phyloP scores from a whole-genome alignment of 345 rosid genomes.

The Eucalyptus cladocalyx region DNA sequence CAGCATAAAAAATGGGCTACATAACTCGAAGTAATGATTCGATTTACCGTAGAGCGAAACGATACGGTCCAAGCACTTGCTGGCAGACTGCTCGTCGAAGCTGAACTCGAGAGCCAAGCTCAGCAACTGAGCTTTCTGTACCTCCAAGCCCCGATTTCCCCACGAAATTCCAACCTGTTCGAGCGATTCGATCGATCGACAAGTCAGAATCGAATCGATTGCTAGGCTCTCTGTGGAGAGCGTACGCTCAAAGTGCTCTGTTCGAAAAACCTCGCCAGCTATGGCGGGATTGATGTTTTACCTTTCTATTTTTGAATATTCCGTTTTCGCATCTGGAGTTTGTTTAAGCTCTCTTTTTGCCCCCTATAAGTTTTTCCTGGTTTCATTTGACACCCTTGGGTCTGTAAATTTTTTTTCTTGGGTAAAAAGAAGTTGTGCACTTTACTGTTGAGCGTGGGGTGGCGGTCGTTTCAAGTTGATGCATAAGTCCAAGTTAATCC shows the following conservation, averaged over 20 bases:
- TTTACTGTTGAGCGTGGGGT: too few relatives aligned
- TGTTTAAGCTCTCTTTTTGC: background rate
- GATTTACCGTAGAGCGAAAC: background rate
- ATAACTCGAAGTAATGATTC: too few relatives aligned
- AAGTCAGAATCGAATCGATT: background rate
- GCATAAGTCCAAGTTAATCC: too few relatives aligned
- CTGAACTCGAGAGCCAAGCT: conserved; percentile 65
- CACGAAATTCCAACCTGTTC: fast-evolving
- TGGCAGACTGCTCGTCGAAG: conserved; percentile 38
- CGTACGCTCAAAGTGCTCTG: background rate
- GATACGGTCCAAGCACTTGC: conserved; percentile 46
- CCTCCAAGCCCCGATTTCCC: background rate
- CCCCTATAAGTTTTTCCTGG: background rate
- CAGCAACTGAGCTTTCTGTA: conserved; percentile 6
- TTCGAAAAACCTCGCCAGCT: fast-evolving
- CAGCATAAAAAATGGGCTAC: too few relatives aligned
- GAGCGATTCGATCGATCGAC: background rate
- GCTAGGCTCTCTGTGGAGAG: background rate
- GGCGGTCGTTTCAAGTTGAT: too few relatives aligned
- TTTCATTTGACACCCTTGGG: background rate
- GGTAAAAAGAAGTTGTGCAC: too few relatives aligned
- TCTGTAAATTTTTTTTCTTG: too few relatives aligned
- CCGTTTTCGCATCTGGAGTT: fast-evolving
- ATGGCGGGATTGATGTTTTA: background rate
- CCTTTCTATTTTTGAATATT: too few relatives aligned